A percentile compares a stretch with the other conserved stretches of the same genome.
Conservation (phyloP, 495 filamentous ascomycete species). For the Xylaria castorea region DNA sequence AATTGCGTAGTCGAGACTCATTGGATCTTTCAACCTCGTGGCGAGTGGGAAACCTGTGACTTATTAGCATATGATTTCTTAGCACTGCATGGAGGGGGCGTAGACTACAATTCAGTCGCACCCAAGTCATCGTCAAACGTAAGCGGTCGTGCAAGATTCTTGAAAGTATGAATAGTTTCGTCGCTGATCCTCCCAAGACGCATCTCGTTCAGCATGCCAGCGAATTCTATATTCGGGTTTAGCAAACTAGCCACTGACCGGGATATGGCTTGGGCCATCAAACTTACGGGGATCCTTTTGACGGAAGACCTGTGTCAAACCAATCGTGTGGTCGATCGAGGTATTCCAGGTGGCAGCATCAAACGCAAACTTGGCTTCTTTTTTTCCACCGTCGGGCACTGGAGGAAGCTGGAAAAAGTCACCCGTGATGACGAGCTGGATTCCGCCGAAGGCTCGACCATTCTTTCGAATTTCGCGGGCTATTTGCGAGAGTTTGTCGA, state of each 20-base stretch:
- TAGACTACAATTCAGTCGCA: constrained; percentile 76
- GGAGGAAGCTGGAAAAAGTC: constrained; percentile 98
- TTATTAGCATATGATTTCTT: constrained; percentile 36
- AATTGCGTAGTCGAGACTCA: constrained; percentile 68
- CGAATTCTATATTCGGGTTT: constrained; percentile 66
- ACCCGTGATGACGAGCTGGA: constrained; percentile 93
- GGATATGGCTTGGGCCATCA: background rate
- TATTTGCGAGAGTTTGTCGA: constrained; percentile 93
- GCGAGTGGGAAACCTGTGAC: constrained; percentile 81
- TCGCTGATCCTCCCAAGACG: constrained; percentile 79
- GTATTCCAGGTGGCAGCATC: constrained; percentile 90
- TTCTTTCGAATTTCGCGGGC: constrained; percentile 83
- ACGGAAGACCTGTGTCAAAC: constrained; percentile 93
- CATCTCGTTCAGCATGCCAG: constrained; percentile 97
- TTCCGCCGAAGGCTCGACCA: constrained; percentile 91
- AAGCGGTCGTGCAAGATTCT: constrained; percentile 70
- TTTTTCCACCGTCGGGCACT: constrained; percentile 72
- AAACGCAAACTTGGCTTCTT: constrained; percentile 85
- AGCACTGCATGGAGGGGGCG: background rate
- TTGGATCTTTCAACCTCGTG: constrained; percentile 91
- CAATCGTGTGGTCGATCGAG: constrained; percentile 93
- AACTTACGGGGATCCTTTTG: constrained; percentile 82
- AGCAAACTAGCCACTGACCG: constrained; percentile 25
- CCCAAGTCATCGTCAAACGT: constrained; percentile 77
- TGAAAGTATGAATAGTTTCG: constrained; percentile 74